Evolutionary conservation across 768 basidiomycete species (phyloP).

Genomic region (Collybia sordida): DNA sequence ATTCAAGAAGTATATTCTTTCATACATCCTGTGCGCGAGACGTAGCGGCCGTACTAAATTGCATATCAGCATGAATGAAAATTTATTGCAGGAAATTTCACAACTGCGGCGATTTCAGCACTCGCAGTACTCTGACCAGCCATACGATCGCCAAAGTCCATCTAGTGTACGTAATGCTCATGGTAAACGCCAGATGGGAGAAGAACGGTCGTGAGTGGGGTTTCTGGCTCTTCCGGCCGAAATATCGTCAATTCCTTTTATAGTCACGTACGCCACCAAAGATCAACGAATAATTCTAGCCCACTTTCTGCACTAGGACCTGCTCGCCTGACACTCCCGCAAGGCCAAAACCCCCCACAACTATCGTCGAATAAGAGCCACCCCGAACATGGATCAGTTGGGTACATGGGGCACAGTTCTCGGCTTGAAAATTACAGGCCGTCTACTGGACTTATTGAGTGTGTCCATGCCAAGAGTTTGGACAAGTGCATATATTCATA

Average conservation of each 20-base stretch:
- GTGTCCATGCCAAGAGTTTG: constrained; percentile 13
- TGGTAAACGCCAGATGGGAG: constrained; percentile 63
- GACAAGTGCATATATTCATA: constrained; percentile 19
- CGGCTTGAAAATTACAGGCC: constrained; percentile 35
- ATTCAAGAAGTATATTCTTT: constrained; percentile 51
- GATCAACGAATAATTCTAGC: constrained; percentile 50
- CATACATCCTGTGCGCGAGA: constrained; percentile 2
- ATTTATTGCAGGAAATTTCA: constrained; percentile 48
- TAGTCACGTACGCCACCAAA: constrained; percentile 20
- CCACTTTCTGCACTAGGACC: constrained; percentile 60
- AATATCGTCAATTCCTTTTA: constrained; percentile 9
- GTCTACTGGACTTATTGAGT: constrained; percentile 27
- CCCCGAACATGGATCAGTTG: too few relatives aligned
- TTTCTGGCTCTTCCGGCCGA: neutral
- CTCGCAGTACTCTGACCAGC: constrained; percentile 16
- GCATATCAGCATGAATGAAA: constrained; percentile 45
- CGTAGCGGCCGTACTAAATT: constrained; percentile 2
- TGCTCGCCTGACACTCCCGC: constrained; percentile 66
- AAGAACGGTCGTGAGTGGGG: constrained; percentile 39
- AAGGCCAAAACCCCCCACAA: constrained; percentile 52
- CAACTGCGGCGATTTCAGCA: constrained; percentile 40
- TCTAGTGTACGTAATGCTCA: constrained; percentile 49
- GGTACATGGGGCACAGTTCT: constrained; percentile 26
- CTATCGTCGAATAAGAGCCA: constrained; percentile 28
- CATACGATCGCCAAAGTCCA: constrained; percentile 23